phyloP scores from a whole-genome alignment of 106 monocot genomes.

The Triglochin maritima region DNA sequence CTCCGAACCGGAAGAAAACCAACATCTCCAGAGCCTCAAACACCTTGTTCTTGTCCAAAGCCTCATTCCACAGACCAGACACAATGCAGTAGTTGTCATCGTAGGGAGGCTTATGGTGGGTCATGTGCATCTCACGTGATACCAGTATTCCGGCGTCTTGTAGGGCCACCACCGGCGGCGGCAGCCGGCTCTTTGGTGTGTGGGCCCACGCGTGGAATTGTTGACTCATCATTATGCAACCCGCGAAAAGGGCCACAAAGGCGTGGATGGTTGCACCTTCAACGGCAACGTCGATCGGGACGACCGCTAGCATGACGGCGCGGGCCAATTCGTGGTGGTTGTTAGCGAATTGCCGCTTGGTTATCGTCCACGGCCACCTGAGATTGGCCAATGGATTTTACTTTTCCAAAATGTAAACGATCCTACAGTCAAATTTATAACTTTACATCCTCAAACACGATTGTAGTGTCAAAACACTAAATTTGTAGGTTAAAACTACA shows the following conservation, averaged over 20 bases:
- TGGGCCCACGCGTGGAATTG: constrained; percentile 93
- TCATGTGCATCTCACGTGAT: constrained; percentile 38
- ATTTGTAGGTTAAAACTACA: too few species aligned
- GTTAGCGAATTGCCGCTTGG: constrained; percentile 52
- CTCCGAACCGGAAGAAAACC: constrained; percentile 51
- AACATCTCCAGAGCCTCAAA: constrained; percentile 75
- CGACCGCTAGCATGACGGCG: constrained; percentile 24
- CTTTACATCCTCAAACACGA: too few species aligned
- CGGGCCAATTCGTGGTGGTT: constrained; percentile 59
- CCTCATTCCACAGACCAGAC: constrained; percentile 64
- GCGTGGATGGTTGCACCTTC: constrained; percentile 33
- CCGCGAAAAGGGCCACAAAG: constrained; percentile 39
- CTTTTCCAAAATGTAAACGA: background rate
- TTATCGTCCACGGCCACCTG: constrained; percentile 54
- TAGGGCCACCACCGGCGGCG: constrained; percentile 42
- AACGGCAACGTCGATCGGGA: constrained; percentile 25
- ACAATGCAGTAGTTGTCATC: constrained; percentile 85
- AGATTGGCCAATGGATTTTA: background rate
- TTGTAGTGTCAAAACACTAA: too few species aligned
- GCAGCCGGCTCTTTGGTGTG: constrained; percentile 40
- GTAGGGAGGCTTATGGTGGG: constrained; percentile 68
- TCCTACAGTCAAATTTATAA: too few species aligned
- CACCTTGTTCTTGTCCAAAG: constrained; percentile 42
- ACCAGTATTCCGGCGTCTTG: constrained; percentile 67
- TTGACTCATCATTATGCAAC: constrained; percentile 66